Evolutionary conservation across 2,329 filamentous ascomycete genomes (phyloP), one percentile per base, ranked within the genome.

Genomic region (Phialemoniopsis sp.): DNA sequence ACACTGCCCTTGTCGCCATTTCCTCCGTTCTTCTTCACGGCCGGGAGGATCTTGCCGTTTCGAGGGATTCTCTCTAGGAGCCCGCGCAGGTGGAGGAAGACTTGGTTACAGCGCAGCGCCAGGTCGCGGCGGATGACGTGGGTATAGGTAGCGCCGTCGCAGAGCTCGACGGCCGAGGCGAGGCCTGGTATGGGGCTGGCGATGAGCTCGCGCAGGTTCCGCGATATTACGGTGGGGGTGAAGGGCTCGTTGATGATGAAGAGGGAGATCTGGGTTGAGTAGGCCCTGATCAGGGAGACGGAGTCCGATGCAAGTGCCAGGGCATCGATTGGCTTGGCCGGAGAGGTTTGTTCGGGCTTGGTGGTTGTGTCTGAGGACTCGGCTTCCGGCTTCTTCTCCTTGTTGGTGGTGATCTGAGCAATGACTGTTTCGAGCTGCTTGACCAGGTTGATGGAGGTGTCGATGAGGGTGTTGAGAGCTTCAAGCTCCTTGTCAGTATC

Each of bases 211-310:
- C 78, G 73, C 5, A 96, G 66, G 13, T 94, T 80, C 17, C 75
- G 81, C 9, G 64, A 66, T 28, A 95, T 72, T 5, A 88, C 90
- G 1, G 82, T 81, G 0, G 87, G 82, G 0, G 89, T 93, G 50
- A 95, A 94, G 1, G 91, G 90, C 14, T 87, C 77, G 54, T 87
- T 95, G 54, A 94, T 85, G 2, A 93, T 78, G 12, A 97, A 76
- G 1, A 96, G 81, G 0, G 87, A 91, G 18, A 96, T 73, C 46
- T 95, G 95, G 6, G 89, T 95, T 2, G 83, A 78, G 56, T 96
- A 89, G 0, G 89, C 87, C 57, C 80, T 82, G 43, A 95, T 78
- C 5, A 94, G 72, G 18, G 73, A 77, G 1, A 87, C 78, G 1
- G 86, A 76, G 52, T 90, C 84, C 51, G 78, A 76, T 28, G 90